Conservation (phyloP, 805 yeast species). For the Nakazawaea ernobii region DNA sequence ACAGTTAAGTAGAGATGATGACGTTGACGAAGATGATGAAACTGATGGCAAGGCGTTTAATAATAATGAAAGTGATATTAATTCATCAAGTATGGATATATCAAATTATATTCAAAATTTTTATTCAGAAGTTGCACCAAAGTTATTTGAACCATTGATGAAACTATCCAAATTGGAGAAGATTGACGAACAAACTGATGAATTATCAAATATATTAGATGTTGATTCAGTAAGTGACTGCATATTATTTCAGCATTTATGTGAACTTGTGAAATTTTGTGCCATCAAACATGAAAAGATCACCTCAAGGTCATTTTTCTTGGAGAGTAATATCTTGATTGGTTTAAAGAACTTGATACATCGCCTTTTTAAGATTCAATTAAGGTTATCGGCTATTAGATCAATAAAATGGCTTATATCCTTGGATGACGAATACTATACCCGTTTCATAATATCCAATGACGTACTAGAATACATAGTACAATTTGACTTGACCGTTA, state of each 20-base stretch:
- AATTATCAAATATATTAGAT: slow-evolving; percentile 15
- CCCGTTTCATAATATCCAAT: slow-evolving; percentile 49
- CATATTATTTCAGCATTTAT: slow-evolving; percentile 47
- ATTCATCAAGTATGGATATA: slow-evolving; percentile 6
- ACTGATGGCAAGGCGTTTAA: slow-evolving; percentile 6
- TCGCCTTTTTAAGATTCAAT: slow-evolving; percentile 37
- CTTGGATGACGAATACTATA: slow-evolving; percentile 58
- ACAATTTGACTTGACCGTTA: slow-evolving; percentile 33
- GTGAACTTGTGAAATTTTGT: slow-evolving; percentile 69
- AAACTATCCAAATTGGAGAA: slow-evolving; percentile 11
- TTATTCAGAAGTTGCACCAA: slow-evolving; percentile 39
- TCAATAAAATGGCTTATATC: slow-evolving; percentile 59
- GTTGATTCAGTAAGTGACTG: slow-evolving; percentile 27
- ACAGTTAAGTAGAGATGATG: slow-evolving; percentile 4
- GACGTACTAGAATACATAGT: slow-evolving; percentile 46
- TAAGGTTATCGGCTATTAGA: slow-evolving; percentile 63
- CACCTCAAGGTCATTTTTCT: slow-evolving; percentile 55
- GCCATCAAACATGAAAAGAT: slow-evolving; percentile 55
- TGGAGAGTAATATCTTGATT: slow-evolving; percentile 50
- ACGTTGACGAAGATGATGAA: slow-evolving; percentile 12
- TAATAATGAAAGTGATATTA: slow-evolving; percentile 3
- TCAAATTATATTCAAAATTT: slow-evolving; percentile 47
- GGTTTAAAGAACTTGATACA: slow-evolving; percentile 49
- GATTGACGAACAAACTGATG: slow-evolving; percentile 2
- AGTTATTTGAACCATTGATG: slow-evolving; percentile 23